Conservation (phyloP, 441 rosid genomes). For the Adansonia grandidieri region DNA sequence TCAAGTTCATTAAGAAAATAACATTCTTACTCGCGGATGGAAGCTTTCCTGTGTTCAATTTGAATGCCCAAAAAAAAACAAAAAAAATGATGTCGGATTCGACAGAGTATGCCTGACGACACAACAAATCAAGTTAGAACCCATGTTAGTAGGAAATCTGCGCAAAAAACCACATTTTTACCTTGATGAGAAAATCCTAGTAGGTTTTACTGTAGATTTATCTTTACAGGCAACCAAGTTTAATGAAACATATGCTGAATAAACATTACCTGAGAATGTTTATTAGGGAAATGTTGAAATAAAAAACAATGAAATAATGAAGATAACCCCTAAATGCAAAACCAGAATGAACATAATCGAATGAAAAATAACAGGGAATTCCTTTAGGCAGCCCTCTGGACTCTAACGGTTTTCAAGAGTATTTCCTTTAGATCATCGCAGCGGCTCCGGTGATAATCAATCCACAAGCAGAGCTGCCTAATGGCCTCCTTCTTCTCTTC, state of each 20-base stretch:
- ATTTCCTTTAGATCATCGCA: slow-evolving; percentile 64
- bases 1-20: too few species aligned
- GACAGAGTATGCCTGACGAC: too few species aligned
- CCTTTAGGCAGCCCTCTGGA: slow-evolving; percentile 46
- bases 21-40: too few species aligned
- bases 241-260: neutral
- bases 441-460: slow-evolving; percentile 70
- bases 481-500: slow-evolving; percentile 95
- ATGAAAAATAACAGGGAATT: neutral
- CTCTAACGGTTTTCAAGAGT: slow-evolving; percentile 49
- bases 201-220: neutral
- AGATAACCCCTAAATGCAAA: slow-evolving; percentile 24
- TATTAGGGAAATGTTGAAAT: neutral
- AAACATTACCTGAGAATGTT: neutral
- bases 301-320: slow-evolving; percentile 29
- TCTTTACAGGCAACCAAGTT: slow-evolving; percentile 2
- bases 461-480: slow-evolving; percentile 88
- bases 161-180: neutral
- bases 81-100: too few species aligned
- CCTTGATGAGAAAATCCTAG: neutral
- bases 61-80: too few species aligned
- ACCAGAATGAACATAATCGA: slow-evolving; percentile 25
- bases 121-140: too few species aligned
- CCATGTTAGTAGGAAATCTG: neutral
- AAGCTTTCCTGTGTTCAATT: too few species aligned